Evolutionary conservation across 2,329 filamentous ascomycete genomes (phyloP).

Genomic region (Chaetomium olivaceum): DNA sequence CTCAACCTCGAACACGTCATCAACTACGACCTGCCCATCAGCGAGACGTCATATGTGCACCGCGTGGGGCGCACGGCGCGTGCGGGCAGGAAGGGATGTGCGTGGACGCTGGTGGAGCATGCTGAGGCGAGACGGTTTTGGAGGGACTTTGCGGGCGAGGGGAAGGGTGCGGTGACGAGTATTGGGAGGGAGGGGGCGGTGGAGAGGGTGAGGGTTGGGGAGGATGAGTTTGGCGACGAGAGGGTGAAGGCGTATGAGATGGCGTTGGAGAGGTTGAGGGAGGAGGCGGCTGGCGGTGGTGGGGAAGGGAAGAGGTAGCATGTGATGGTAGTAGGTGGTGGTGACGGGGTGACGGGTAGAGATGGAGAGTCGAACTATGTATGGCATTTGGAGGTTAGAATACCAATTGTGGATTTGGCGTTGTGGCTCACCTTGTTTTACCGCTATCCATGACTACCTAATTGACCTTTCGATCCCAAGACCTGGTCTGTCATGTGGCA

Average conservation of each 20-base stretch:
- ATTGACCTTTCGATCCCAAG: too few relatives aligned
- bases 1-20: constrained; percentile 78
- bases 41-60: constrained; percentile 82
- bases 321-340: background rate
- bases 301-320: constrained; percentile 33
- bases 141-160: constrained; percentile 69
- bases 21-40: constrained; percentile 89
- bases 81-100: constrained; percentile 71
- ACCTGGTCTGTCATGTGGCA: too few relatives aligned
- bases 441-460: too few relatives aligned
- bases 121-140: constrained; percentile 90
- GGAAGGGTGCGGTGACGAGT: constrained; percentile 44
- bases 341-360: background rate
- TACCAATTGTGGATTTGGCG: background rate
- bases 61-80: constrained; percentile 88
- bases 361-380: background rate
- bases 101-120: constrained; percentile 84
- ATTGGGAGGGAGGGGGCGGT: constrained; percentile 48
- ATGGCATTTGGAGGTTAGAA: background rate
- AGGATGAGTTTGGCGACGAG: constrained; percentile 49
- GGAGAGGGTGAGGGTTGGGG: constrained; percentile 50
- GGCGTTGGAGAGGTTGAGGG: constrained; percentile 63
- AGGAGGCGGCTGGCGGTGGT: constrained; percentile 53
- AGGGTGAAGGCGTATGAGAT: constrained; percentile 51
- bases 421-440: background rate